Evolutionary conservation across 495 filamentous ascomycete genomes (phyloP).

Genomic region (Massariosphaeria phaeospora): DNA sequence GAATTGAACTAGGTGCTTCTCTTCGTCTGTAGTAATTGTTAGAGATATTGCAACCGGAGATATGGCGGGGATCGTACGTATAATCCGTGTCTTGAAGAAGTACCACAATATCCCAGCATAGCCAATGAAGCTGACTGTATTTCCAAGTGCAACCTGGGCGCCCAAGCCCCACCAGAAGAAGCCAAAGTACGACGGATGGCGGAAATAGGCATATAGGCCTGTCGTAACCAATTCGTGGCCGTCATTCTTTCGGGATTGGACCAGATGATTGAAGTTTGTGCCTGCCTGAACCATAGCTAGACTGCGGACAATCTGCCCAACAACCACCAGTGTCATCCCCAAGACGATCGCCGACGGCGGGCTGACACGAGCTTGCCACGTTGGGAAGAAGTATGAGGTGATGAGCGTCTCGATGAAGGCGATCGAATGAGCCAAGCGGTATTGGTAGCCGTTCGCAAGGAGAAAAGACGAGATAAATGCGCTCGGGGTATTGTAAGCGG

Average conservation of each 20-base stretch:
- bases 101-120: constrained; percentile 74
- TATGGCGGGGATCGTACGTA: constrained; percentile 46
- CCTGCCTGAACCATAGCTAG: constrained; percentile 86
- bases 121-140: constrained; percentile 66
- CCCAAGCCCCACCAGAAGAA: constrained; percentile 99
- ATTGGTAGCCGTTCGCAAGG: constrained; percentile 76
- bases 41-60: background rate
- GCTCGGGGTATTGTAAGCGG: constrained; percentile 69
- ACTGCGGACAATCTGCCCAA: constrained; percentile 69
- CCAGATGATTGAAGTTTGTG: constrained; percentile 84
- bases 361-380: constrained; percentile 43
- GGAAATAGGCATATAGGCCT: constrained; percentile 59
- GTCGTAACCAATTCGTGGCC: constrained; percentile 73
- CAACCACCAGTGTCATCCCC: constrained; percentile 58
- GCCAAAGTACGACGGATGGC: constrained; percentile 93
- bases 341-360: constrained; percentile 33
- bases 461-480: constrained; percentile 73
- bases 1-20: constrained; percentile 68
- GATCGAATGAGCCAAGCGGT: constrained; percentile 72
- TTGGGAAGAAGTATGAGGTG: constrained; percentile 53
- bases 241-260: constrained; percentile 60
- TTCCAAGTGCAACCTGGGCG: constrained; percentile 85
- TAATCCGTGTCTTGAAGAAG: constrained; percentile 73
- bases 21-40: constrained; percentile 56
- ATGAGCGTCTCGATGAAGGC: constrained; percentile 68